Conservation (phyloP, 768 basidiomycete genomes). For the Basidioascus undulatus region DNA sequence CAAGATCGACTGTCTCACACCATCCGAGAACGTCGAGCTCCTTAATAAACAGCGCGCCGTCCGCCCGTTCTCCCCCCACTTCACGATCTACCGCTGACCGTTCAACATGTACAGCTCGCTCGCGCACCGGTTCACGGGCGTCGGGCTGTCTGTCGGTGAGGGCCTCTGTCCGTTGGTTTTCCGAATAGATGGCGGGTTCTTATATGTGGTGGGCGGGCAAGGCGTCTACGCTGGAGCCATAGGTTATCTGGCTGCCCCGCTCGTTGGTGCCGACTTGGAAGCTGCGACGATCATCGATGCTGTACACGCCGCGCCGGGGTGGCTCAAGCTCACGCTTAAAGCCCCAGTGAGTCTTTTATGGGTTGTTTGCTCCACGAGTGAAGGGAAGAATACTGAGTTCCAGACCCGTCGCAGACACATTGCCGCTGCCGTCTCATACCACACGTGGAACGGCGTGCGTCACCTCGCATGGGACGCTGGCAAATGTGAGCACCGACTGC, state of each 20-base stretch:
- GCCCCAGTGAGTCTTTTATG: too few species aligned
- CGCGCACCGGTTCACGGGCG: slow-evolving; percentile 55
- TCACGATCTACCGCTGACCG: slow-evolving; percentile 83
- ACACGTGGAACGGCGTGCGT: slow-evolving; percentile 62
- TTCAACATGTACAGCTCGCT: slow-evolving; percentile 70
- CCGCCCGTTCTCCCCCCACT: slow-evolving; percentile 71
- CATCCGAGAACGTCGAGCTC: too few species aligned
- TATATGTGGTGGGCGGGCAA: too few species aligned
- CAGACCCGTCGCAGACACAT: too few species aligned
- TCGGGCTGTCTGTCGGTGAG: slow-evolving; percentile 43
- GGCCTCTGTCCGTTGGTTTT: too few species aligned
- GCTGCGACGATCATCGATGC: slow-evolving; percentile 49
- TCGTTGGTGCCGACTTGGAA: slow-evolving; percentile 34
- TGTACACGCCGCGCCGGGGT: slow-evolving; percentile 43
- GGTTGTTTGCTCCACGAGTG: too few species aligned
- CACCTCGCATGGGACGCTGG: slow-evolving; percentile 71
- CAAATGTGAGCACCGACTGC: slow-evolving; percentile 35
- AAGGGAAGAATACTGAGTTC: too few species aligned
- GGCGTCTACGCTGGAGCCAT: slow-evolving; percentile 68
- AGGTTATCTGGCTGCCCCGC: slow-evolving; percentile 58
- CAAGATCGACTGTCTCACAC: too few species aligned
- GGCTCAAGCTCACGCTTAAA: slow-evolving; percentile 51
- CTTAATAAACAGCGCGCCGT: slow-evolving; percentile 63
- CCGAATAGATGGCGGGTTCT: too few species aligned
- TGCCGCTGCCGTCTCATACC: slow-evolving; percentile 68